A percentile compares a stretch with the other conserved stretches of the same genome.
Conservation (phyloP, 2,329 filamentous ascomycete genomes). For the Apiospora aurea region DNA sequence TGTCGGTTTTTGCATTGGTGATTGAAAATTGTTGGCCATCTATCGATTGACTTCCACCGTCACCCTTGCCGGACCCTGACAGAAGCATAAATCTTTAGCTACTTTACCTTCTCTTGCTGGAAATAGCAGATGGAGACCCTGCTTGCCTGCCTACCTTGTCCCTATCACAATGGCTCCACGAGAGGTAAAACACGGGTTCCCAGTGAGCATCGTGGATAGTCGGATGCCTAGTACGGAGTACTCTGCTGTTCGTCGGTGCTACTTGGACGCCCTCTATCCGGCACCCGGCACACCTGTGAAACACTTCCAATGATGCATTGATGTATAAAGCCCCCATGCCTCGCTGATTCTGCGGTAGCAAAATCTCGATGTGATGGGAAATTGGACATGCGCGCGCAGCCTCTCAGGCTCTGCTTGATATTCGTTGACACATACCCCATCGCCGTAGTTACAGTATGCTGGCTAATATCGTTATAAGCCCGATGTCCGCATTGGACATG, state of each 20-base stretch:
- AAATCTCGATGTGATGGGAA: neutral
- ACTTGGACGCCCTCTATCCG: neutral
- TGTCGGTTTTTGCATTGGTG: neutral
- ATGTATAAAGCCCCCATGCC: neutral
- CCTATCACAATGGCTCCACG: neutral
- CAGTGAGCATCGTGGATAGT: neutral
- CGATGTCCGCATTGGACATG: slow-evolving; percentile 11
- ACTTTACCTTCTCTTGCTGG: too few relatives aligned
- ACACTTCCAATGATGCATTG: neutral
- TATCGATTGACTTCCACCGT: neutral
- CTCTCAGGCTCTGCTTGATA: neutral
- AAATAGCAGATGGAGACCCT: too few relatives aligned
- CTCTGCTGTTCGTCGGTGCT: neutral
- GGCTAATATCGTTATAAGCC: neutral
- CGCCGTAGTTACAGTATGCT: neutral
- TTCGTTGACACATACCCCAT: neutral
- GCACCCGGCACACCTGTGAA: neutral
- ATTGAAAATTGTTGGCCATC: neutral
- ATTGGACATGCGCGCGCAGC: neutral
- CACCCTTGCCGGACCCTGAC: too few relatives aligned
- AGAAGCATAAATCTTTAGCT: too few relatives aligned
- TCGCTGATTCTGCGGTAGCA: neutral
- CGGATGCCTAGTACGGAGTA: neutral
- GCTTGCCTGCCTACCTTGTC: too few relatives aligned
- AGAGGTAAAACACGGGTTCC: neutral